Evolutionary conservation across 1,139 yeast species (phyloP).

Genomic region (Nakaseomyces uthaithaninus): DNA sequence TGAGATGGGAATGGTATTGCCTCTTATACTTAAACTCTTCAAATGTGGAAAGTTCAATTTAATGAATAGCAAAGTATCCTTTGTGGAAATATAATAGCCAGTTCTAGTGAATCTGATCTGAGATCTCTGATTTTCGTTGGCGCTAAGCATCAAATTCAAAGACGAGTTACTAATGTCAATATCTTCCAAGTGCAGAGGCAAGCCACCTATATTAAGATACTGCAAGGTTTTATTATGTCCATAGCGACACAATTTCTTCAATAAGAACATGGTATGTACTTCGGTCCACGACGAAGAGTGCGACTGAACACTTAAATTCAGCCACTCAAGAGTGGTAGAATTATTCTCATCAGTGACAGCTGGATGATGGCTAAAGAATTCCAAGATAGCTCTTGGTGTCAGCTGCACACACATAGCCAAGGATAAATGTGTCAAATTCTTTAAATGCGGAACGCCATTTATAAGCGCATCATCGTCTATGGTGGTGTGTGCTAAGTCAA

Average conservation of each 20-base stretch:
- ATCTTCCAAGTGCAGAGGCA: conserved; percentile 38
- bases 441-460: conserved; percentile 44
- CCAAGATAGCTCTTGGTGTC: conserved; percentile 64
- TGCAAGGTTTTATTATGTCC: conserved; percentile 36
- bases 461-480: conserved; percentile 49
- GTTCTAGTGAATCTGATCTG: conserved; percentile 14
- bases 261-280: conserved; percentile 48
- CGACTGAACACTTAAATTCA: conserved; percentile 66
- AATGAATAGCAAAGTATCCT: conserved; percentile 46
- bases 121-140: not conserved
- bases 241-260: conserved; percentile 39
- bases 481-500: conserved; percentile 79
- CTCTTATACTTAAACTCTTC: conserved; percentile 56
- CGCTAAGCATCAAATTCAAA: not conserved
- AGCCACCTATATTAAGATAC: conserved; percentile 63
- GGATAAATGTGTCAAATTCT: conserved; percentile 63
- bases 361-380: conserved; percentile 67
- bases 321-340: conserved; percentile 51
- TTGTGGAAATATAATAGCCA: conserved; percentile 28
- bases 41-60: conserved; percentile 47
- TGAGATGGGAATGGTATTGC: conserved; percentile 45
- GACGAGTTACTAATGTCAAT: conserved; percentile 30
- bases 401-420: conserved; percentile 71
- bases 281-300: conserved; percentile 58
- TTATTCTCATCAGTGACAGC: conserved; percentile 44